A percentile compares a stretch with the other conserved stretches of the same genome.
These are phyloP conservation scores for Chrysosporium keratinophilum DNA, from an alignment of 2,329 filamentous ascomycete species.

Conservation along the genomic window DNA sequence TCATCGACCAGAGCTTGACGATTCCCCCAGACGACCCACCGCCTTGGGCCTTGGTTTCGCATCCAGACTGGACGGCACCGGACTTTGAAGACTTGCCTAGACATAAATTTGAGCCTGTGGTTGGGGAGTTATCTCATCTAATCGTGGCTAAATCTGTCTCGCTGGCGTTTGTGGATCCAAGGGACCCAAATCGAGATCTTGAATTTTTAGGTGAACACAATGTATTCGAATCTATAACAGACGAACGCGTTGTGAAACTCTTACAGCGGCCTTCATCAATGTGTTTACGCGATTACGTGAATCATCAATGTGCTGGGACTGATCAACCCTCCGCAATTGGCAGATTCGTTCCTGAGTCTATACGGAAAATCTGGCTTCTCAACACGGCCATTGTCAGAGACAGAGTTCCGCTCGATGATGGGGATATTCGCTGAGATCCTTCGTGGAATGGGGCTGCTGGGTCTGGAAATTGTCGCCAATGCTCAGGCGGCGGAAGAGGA, in stretches of 20 bases:
- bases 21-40: conserved; percentile 39
- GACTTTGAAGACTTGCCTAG: conserved; percentile 62
- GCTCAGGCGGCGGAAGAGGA: no score
- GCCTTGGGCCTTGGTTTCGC: conserved; percentile 73
- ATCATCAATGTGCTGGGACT: conserved; percentile 55
- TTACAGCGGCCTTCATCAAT: conserved; percentile 61
- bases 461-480: no score
- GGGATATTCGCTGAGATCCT: conserved; percentile 71
- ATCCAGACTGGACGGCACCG: conserved; percentile 81
- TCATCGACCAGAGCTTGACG: conserved; percentile 12
- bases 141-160: conserved; percentile 91
- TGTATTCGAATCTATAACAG: conserved; percentile 40
- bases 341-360: conserved; percentile 53
- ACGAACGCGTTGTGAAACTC: conserved; percentile 57
- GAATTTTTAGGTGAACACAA: conserved; percentile 21
- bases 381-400: conserved; percentile 54
- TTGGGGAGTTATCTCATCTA: conserved; percentile 74
- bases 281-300: conserved; percentile 69
- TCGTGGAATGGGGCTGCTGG: conserved; percentile 59
- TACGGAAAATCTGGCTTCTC: conserved; percentile 87
- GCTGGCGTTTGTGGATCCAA: conserved; percentile 54
- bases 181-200: conserved; percentile 11
- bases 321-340: conserved; percentile 41
- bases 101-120: conserved; percentile 71
- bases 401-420: conserved; percentile 70